Base-by-base conservation (phyloP, 2,329 filamentous ascomycete genomes). In the Paramyrothecium sp. region DNA sequence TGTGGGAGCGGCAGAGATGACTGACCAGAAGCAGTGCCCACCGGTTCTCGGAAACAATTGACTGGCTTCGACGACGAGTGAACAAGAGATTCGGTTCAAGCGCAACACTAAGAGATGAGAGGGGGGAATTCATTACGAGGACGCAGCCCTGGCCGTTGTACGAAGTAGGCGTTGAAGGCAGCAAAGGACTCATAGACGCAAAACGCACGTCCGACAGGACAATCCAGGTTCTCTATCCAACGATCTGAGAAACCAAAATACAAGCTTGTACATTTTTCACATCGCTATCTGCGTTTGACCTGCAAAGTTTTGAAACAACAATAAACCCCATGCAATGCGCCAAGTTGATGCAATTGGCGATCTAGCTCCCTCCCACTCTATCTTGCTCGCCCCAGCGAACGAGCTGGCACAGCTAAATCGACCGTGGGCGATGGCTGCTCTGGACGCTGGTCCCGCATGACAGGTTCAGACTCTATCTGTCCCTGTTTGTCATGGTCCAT, bases 61-160 rank as follows among this genome's bases (percentile, higher is more conserved):
- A 80, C 75, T 49, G 85, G 84, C 58, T 88, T 85, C 71, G 85
- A 86, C 66, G 85, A 88, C 67, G 79, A 79, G 60, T 73, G 68
- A 68, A 60, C 33, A 26, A 49, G 47, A 16, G 20, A 8, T 20
- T 22, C 8, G 12, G 12, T 49, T 49, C 12, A 23, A 46, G 41
- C 41, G 17, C 47, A 21, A 22, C 5, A 49, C 20, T 17, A 16
- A 44, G 38, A 4, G n/a, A 44, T 44, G 13, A 44, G n/a, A 12
- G 13, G 38, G 38, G n/a, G n/a, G n/a, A n/a, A n/a, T n/a, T 44
- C 13, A 44, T 19, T 44, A 44, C 38, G 13, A 44, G 38, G 13
- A 7, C 38, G 38, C 38, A 4, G 38, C 13, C 38, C 38, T 44
- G 38, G 38, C 56, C 53, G 48, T 63, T 68, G 65, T 68, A 68